Base-by-base conservation (phyloP, 2,329 filamentous ascomycete species). In the Paraphaeosphaeria sporulosa region DNA sequence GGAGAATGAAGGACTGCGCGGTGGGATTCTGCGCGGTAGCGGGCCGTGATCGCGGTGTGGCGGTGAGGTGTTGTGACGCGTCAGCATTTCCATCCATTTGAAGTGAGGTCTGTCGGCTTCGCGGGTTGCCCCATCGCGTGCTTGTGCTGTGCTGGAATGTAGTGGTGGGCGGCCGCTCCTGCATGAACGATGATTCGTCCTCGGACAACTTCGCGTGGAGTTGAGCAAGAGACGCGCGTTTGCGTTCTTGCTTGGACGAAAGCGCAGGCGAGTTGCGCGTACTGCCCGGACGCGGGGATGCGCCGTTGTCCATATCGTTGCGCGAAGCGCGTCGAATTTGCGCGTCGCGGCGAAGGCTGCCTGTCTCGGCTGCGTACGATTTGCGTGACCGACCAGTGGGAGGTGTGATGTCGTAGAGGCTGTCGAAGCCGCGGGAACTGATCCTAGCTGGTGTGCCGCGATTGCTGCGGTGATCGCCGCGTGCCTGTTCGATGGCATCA, bases 1-100 rank as follows among this genome's bases (percentile, higher is more conserved):
- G 87, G 4, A 89, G 79, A 52, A 86, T 80, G 69, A 89, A 89
- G 0, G 87, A 89, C 60, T 86, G 85, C 42, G 82, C 80, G 19
- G 86, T 87, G 61, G 79, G 78, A 61, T 80, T 86, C 36, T 75
- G 71, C 50, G 81, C 81, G 3, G 81, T 80, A 27, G 78, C 75
- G 27, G 79, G 76, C 17, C 76, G 71, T 55, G 74, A 73, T 30
- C 68, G 68, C 27, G 72, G 62, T 10, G 70, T 71, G 1, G 60
- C 57, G 19, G 68, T 67, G 23, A 58, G 51, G 17, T 66, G 71
- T 46, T 64, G 61, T 5, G 66, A 54, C 25, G 66, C 62, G 17
- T 74, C 72, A 17, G 66, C 67, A 23, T 61, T 51, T 27, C 68
- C 71, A 52, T 77, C 73, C 19, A 68, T 62, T 56, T 77, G 74